phyloP scores from a whole-genome alignment of 306 rosid species.

The Glycine latifolia region DNA sequence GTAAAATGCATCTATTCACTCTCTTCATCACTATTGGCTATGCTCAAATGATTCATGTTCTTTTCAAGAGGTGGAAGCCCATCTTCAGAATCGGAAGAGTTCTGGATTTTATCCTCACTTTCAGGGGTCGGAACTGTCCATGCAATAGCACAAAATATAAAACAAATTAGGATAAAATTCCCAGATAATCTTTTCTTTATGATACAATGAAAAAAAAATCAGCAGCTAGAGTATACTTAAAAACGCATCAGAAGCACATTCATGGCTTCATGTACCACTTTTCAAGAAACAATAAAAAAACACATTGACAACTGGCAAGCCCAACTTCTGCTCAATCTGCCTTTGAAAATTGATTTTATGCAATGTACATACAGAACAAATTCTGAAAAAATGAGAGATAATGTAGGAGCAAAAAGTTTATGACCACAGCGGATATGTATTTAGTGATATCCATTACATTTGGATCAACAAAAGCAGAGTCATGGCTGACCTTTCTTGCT shows the following conservation, averaged over 20 bases:
- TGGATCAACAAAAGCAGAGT: constrained; percentile 6
- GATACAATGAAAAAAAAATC: background rate
- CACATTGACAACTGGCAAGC: background rate
- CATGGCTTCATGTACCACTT: constrained; percentile 11
- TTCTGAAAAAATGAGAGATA: background rate
- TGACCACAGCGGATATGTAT: background rate
- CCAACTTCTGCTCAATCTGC: background rate
- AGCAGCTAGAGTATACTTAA: background rate
- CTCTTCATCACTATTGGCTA: constrained; percentile 62
- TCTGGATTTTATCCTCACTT: constrained; percentile 44
- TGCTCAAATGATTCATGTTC: constrained; percentile 82
- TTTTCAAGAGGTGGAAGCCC: constrained; percentile 93
- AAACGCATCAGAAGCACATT: constrained; percentile 12
- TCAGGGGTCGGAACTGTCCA: constrained; percentile 46
- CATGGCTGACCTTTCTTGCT: constrained; percentile 2
- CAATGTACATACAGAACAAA: background rate
- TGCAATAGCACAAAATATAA: constrained; percentile 39
- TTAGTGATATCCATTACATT: constrained; percentile 5
- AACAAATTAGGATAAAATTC: constrained; percentile 12
- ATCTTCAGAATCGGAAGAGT: constrained; percentile 67
- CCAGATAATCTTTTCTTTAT: background rate
- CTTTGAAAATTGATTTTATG: background rate
- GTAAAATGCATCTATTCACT: constrained; percentile 49
- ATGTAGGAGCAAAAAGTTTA: background rate
- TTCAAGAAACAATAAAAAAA: background rate